Conservation (phyloP, 2,329 filamentous ascomycete genomes). For the Dothistroma septosporum region DNA sequence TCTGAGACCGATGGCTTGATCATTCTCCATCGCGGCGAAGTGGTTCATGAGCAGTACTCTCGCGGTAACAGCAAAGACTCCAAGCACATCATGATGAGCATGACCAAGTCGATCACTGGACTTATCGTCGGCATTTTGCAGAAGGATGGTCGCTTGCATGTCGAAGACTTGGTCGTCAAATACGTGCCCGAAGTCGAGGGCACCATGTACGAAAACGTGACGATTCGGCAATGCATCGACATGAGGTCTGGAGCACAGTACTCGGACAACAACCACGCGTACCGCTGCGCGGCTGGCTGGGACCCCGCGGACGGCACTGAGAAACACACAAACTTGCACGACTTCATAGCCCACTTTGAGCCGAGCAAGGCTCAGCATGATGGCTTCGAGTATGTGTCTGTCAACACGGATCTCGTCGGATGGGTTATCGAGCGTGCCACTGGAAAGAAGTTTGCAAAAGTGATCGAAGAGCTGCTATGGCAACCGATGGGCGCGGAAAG, state of each 20-base stretch:
- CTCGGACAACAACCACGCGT: slow-evolving; percentile 18
- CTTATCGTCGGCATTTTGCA: slow-evolving; percentile 18
- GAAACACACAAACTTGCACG: slow-evolving; percentile 14
- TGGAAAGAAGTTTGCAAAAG: slow-evolving; percentile 18
- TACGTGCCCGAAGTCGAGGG: slow-evolving; percentile 20
- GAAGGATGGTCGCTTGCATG: slow-evolving; percentile 18
- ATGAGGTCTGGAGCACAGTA: slow-evolving; percentile 23
- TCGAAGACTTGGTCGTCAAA: slow-evolving; percentile 17
- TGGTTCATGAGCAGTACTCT: slow-evolving; percentile 21
- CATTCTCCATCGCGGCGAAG: slow-evolving; percentile 22
- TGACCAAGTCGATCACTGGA: slow-evolving; percentile 16
- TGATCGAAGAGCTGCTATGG: slow-evolving; percentile 23
- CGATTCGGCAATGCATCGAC: slow-evolving; percentile 23
- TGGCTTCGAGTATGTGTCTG: slow-evolving; percentile 23
- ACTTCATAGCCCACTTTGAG: slow-evolving; percentile 20
- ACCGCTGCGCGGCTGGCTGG: slow-evolving; percentile 24
- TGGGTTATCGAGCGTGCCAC: slow-evolving; percentile 24
- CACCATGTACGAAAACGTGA: slow-evolving; percentile 16
- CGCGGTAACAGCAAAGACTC: slow-evolving; percentile 18
- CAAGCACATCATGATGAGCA: slow-evolving; percentile 26
- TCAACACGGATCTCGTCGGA: slow-evolving; percentile 26
- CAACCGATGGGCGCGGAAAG: slow-evolving; percentile 25
- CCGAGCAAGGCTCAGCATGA: slow-evolving; percentile 11
- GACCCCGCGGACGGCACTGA: slow-evolving; percentile 12
- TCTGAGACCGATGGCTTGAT: slow-evolving; percentile 25